Base-by-base conservation (phyloP, 176 grass and related monocot species). In the bread wheat (Triticum aestivum) region DNA sequence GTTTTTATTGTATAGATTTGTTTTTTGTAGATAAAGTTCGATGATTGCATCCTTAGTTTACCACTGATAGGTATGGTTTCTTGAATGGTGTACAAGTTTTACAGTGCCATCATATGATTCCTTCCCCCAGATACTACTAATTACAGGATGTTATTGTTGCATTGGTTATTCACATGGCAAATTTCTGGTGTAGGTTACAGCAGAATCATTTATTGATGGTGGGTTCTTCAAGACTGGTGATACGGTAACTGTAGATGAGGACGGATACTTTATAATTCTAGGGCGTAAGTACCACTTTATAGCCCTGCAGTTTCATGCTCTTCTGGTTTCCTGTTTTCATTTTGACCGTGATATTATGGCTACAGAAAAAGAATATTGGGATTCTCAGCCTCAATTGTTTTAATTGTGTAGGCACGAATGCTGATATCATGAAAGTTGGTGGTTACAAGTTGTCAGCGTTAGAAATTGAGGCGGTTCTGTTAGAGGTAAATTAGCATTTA, bases 351-450 rank as follows among this genome's bases (percentile, higher is more conserved):
- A 34, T 68, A 68, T 66, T 78, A 66, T 72, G 38, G 74, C 47
- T 75, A 52, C 4, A 24, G 33, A 73, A 64, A 73, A 37, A 69
- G 10, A 0, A 44, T 56, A 75, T 76, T 68, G 41, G 27, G 49
- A 41, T 61, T 61, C 5, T 3, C 58, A 35, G 5, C 17, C 74
- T 87, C 66, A 87, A 74, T 59, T 83, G 15, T 82, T 78, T 30
- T 49, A 26, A 38, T 75, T 89, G 18, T 85, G 78, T 88, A 98
- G 96, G 96, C 73, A 98, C 90, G 85, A 98, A 98, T 87, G 96
- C 96, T 70, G 96, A 96, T 80, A 98, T 98, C 68, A 98, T 98
- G 91, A 98, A 98, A 98, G 86, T 98, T 80, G 96, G 96, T 62
- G 93, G 96, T 84, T 98, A 96, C 79, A 98, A 98, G 73, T 78